Conservation (phyloP, 2,329 filamentous ascomycete species). For the Colletotrichum echinochloae region DNA sequence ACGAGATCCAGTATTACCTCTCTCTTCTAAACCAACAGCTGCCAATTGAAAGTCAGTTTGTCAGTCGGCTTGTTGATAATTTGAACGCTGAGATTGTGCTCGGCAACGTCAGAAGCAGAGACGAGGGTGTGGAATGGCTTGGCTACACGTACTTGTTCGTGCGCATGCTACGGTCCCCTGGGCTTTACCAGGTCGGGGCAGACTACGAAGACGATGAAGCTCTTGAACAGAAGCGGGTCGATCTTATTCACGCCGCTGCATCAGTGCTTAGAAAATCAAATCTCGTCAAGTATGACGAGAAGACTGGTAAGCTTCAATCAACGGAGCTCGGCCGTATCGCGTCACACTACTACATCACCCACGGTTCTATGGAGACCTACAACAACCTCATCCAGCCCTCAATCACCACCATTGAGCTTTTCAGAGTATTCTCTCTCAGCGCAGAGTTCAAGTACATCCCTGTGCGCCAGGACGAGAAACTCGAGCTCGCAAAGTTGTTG, state of each 20-base stretch:
- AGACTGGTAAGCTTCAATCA: conserved; percentile 86
- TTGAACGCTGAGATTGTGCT: conserved; percentile 96
- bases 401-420: conserved; percentile 93
- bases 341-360: conserved; percentile 98
- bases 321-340: conserved; percentile 96
- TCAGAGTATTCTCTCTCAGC: conserved; percentile 95
- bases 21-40: conserved; percentile 97
- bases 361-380: conserved; percentile 97
- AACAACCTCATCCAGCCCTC: conserved; percentile 94
- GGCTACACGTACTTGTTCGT: conserved; percentile 99
- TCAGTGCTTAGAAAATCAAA: conserved; percentile 87
- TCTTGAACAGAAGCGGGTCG: conserved; percentile 96
- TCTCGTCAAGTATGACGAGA: conserved; percentile 95
- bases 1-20: conserved; percentile 96
- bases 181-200: conserved; percentile 92
- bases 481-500: conserved; percentile 92
- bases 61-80: conserved; percentile 93
- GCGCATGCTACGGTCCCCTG: conserved; percentile 95
- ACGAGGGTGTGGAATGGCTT: conserved; percentile 99
- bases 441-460: conserved; percentile 99
- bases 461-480: conserved; percentile 95
- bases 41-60: conserved; percentile 96
- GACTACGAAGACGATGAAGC: conserved; percentile 95
- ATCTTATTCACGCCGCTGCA: conserved; percentile 94
- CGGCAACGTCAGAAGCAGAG: conserved; percentile 89